Conservation (phyloP, 768 basidiomycete genomes). For the Auricularia cornea region DNA sequence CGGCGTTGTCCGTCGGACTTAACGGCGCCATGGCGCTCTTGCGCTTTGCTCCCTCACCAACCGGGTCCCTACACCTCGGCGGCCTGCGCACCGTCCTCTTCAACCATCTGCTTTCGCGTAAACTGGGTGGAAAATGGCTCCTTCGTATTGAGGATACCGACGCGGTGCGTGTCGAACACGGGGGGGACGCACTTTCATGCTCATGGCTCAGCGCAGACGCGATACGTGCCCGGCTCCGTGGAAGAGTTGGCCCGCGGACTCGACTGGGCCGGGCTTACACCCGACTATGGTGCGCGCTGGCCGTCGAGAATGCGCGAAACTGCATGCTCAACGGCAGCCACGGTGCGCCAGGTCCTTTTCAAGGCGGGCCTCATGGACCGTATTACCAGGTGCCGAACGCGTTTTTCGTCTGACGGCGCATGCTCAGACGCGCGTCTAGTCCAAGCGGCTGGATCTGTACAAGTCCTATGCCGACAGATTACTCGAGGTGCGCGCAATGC, state of each 20-base stretch:
- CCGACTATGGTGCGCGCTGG: constrained; percentile 68
- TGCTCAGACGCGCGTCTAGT: constrained; percentile 40
- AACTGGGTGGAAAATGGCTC: constrained; percentile 81
- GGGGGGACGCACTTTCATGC: background rate
- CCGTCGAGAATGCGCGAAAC: background rate
- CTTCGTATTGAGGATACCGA: constrained; percentile 95
- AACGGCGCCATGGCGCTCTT: constrained; percentile 45
- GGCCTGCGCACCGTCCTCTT: constrained; percentile 91
- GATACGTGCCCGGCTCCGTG: constrained; percentile 76
- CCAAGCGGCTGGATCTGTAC: constrained; percentile 83
- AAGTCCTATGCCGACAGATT: constrained; percentile 62
- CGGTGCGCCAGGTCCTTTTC: constrained; percentile 77
- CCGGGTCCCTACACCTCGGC: constrained; percentile 88
- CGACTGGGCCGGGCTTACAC: constrained; percentile 85
- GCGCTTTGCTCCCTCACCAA: constrained; percentile 96
- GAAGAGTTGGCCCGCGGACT: constrained; percentile 70
- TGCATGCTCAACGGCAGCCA: too few species aligned
- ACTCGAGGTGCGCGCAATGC: constrained; percentile 48
- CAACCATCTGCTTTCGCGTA: constrained; percentile 79
- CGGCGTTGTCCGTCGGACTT: too few species aligned
- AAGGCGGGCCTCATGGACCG: constrained; percentile 67
- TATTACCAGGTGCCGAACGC: constrained; percentile 64
- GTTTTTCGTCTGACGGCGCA: background rate
- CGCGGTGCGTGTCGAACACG: constrained; percentile 40
- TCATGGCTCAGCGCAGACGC: constrained; percentile 39